Evolutionary conservation across 2,329 filamentous ascomycete species (phyloP).

Genomic region (Nothophaeocryptopus gaeumannii): DNA sequence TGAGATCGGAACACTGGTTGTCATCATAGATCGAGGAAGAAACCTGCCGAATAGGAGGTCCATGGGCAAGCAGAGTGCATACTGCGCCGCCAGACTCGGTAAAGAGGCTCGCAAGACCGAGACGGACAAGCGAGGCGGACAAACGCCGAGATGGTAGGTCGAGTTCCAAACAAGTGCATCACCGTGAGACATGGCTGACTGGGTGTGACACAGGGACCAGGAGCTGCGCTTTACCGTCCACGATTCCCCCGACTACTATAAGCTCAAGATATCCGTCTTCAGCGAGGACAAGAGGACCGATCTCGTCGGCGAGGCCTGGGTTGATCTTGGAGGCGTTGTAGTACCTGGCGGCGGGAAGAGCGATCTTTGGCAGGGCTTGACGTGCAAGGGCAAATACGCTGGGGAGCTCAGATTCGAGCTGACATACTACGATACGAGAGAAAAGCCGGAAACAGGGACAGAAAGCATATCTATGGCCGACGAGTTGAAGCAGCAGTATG

Average conservation of each 20-base stretch:
- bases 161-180: neutral
- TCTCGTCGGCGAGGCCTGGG: constrained; percentile 89
- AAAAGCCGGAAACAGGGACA: constrained; percentile 64
- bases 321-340: constrained; percentile 78
- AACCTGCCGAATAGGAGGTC: constrained; percentile 95
- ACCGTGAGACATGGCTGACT: constrained; percentile 13
- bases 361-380: constrained; percentile 86
- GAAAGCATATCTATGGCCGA: constrained; percentile 42
- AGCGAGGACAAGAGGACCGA: constrained; percentile 99
- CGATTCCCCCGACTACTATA: constrained; percentile 93
- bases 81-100: constrained; percentile 86
- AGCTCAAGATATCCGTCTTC: constrained; percentile 92
- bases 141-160: constrained; percentile 89
- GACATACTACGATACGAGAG: constrained; percentile 89
- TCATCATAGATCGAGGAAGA: constrained; percentile 91
- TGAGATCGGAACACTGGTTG: constrained; percentile 85
- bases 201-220: constrained; percentile 71
- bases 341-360: constrained; percentile 85
- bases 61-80: constrained; percentile 97
- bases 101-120: constrained; percentile 98
- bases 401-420: constrained; percentile 93
- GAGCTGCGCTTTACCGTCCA: constrained; percentile 94
- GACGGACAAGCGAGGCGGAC: constrained; percentile 88
- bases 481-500: constrained; percentile 27
- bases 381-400: constrained; percentile 89